Base-by-base conservation (phyloP, 192 early-diverging fungal genomes). In the Coemansia sp. region DNA sequence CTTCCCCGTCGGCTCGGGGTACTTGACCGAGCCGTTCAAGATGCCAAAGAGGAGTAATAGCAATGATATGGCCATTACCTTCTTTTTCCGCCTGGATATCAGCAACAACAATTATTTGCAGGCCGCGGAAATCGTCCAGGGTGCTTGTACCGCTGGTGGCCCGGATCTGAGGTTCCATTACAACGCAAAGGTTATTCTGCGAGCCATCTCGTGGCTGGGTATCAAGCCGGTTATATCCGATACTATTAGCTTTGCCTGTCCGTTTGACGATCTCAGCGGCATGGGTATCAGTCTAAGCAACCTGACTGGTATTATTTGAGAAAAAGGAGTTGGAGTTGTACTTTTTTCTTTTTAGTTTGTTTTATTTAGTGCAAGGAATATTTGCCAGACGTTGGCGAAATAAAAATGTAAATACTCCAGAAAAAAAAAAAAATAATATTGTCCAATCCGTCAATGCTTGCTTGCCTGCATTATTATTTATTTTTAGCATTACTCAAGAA, bases 141-240 rank as follows among this genome's bases (percentile, higher is more conserved):
- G 51, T 55, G 57, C 73, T n/a, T 86, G 85, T 52, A 61, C 78
- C 36, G 66, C 74, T 14, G 71, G 70, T 11, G 76, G 78, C 5
- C 78, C 78, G 0, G 8, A 73, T 2, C 55, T 86, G 61, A 61
- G 69, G 28, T 81, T 86, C 73, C 54, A 70, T 34, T 86, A 86
- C 72, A 55, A 64, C 43, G 85, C 85, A n/a, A 72, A 81, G 53
- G 73, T 86, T 51, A 74, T 80, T 28, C 51, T 86, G 17, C 38
- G 51, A 17, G 75, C 74, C 33, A 86, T 86, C 64, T 78, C 78
- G 68, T 83, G 85, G 81, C 74, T 83, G 22, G 77, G 81, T 1
- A 83, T 83, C 70, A 83, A 84, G 72, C 85, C 85, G 0, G 72
- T 67, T 14, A 84, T 86, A 32, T 74, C 71, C 11, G 69, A 86